A percentile compares a stretch with the other conserved stretches of the same genome.
These are phyloP conservation scores for Apiospora hydei DNA, from an alignment of 2,329 filamentous ascomycete species.

Conservation along the genomic window DNA sequence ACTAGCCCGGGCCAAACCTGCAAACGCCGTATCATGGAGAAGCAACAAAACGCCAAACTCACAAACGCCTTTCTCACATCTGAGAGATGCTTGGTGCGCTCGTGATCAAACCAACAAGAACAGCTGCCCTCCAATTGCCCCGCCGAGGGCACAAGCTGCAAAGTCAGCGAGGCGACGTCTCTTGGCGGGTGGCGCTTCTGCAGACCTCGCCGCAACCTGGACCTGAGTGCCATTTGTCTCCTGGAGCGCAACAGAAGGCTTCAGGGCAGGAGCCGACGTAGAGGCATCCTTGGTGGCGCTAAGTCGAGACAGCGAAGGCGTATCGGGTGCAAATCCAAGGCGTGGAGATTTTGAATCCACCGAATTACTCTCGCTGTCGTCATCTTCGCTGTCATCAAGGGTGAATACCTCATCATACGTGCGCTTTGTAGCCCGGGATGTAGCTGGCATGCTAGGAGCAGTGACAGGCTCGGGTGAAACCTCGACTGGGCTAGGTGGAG, in stretches of 20 bases:
- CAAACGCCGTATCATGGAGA: neutral
- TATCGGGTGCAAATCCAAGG: neutral
- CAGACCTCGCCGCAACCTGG: constrained; percentile 23
- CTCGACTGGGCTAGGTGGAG: neutral
- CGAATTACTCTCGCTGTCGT: neutral
- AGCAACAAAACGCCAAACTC: neutral
- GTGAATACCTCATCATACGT: constrained; percentile 36
- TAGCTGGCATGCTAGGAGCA: neutral
- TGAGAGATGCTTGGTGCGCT: constrained; percentile 27
- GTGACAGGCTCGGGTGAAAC: constrained; percentile 34
- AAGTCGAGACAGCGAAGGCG: neutral
- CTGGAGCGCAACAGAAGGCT: neutral
- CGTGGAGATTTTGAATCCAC: neutral
- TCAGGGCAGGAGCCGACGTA: neutral
- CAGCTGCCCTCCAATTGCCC: constrained; percentile 40
- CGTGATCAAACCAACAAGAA: constrained; percentile 29
- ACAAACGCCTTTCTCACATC: neutral
- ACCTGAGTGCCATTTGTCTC: neutral
- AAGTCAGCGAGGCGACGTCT: constrained; percentile 40
- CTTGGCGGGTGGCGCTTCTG: constrained; percentile 37
- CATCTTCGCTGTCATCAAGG: neutral
- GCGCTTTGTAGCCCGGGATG: neutral
- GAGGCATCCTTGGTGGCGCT: neutral
- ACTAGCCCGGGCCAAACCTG: neutral
- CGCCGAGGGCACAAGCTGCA: constrained; percentile 35